Base-by-base conservation (phyloP, 495 filamentous ascomycete genomes). In the Hypoxylon subgilvum region DNA sequence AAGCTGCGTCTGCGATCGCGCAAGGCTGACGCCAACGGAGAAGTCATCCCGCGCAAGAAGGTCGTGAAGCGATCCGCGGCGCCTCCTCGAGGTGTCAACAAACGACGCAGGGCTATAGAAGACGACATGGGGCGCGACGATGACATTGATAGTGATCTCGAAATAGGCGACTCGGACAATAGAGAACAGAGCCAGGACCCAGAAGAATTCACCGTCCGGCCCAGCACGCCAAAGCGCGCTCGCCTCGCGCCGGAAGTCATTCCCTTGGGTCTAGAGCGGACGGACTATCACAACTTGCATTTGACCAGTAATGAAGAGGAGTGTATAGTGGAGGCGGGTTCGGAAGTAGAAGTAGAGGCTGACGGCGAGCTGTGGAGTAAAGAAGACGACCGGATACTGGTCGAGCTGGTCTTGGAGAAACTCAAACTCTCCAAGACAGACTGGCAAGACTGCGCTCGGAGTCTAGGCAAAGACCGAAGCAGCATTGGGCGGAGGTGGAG, bases 401-500 rank as follows among this genome's bases (percentile, higher is more conserved):
- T 92, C 18, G 83, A 89, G 65, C 74, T 90, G 21, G 88, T 92
- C 25, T 76, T 92, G 2, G 84, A 88, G 65, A 92, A 90, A 66
- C 80, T 91, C 42, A 83, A 83, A 56, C 82, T 92, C 18, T 84
- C 82, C 34, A 86, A 85, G 69, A 81, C 77, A 46, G 87, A 92
- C 51, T 91, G 88, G 89, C 86, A 90, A 39, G 88, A 91, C 52
- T 92, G 88, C 73, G 88, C 88, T 48, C 76, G 82, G 36, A 82
- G 76, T 58, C 76, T 92, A 50, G 82, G 84, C 16, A 87, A 84
- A 67, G 85, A 88, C 63, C 72, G 83, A n/a, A 75, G 77, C 14
- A 87, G 83, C 54, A 73, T 90, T n/a, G 86, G 86, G 17, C 76
- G 77, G 44, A 72, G 89, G 66, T 92, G 87, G 88, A 85, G 85